Evolutionary conservation across 495 filamentous ascomycete genomes (phyloP).

Genomic region (Aspergillus ostianus): DNA sequence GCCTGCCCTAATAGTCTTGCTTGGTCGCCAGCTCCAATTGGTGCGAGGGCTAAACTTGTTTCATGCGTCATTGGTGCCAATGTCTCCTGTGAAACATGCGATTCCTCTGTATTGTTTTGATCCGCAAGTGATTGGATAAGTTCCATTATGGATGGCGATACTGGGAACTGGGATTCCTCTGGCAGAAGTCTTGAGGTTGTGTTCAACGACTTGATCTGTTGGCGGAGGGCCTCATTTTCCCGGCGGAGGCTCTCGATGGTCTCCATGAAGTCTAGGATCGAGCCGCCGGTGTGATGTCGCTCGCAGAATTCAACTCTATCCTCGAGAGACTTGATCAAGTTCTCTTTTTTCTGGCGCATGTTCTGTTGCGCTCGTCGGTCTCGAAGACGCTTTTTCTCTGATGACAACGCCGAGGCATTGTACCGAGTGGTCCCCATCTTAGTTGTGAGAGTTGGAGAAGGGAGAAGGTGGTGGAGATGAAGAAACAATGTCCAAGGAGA

Average conservation of each 20-base stretch:
- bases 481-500: no score
- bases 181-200: background rate
- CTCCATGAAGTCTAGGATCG: background rate
- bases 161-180: background rate
- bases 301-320: conserved; percentile 12
- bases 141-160: background rate
- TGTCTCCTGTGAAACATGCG: background rate
- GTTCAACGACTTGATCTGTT: background rate
- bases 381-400: conserved; percentile 16
- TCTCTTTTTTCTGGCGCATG: conserved; percentile 7
- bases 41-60: background rate
- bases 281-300: conserved; percentile 1
- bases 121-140: background rate
- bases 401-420: background rate
- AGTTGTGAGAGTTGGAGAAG: no score
- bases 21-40: background rate
- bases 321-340: conserved; percentile 6
- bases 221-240: conserved; percentile 11
- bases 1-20: background rate
- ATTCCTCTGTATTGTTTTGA: background rate
- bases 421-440: background rate
- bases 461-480: no score
- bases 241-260: background rate
- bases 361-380: conserved; percentile 12
- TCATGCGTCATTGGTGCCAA: background rate